Base-by-base conservation (phyloP, 345 rosid genomes). In the Arabidopsis arenosa region DNA sequence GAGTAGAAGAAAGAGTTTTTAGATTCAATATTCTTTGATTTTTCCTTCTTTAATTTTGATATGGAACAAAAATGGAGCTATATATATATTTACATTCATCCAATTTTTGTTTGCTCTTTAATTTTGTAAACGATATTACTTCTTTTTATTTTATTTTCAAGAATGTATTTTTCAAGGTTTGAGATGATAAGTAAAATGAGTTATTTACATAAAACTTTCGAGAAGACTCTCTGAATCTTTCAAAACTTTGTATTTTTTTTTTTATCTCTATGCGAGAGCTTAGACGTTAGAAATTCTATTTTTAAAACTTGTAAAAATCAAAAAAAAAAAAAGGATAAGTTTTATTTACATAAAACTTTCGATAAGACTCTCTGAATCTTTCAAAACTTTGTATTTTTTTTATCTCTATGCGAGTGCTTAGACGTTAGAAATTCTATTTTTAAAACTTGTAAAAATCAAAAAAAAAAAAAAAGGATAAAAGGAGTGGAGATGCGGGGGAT, bases 401-500 rank as follows among this genome's bases (percentile, higher is more conserved):
- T n/a, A n/a, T n/a, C 35, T 7, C 30, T 7, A 12, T 11, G 32
- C 17, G 64, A 36, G 7, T 1, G 9, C 7, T 21, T 21, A 21
- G 23, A 21, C 23, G 23, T 21, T 21, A 21, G 23, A 21, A 23
- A 23, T 23, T 23, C 1, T 23, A 23, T 23, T 23, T 23, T 23
- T 23, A 23, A 23, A 1, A 23, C 26, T 23, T 23, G 32, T 28
- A 4, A 28, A 28, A 28, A 28, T 28, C 4, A 3, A 28, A 28
- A 28, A 28, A 28, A 28, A 28, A 28, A 2, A 28, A 28, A 4
- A 28, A 28, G 32, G 3, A 28, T 5, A 28, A 17, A 47, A 8
- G 5, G 5, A 7, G 1, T 90, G 96, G 92, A 90, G 84, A 84
- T 86, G 93, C 93, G 85, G 92, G 89, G 88, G n/a, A 68, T 68